A percentile compares a stretch with the other conserved stretches of the same genome.
Evolutionary conservation across 1,284 basidiomycete species (phyloP).

Genomic region (Sanghuangporus baumii): DNA sequence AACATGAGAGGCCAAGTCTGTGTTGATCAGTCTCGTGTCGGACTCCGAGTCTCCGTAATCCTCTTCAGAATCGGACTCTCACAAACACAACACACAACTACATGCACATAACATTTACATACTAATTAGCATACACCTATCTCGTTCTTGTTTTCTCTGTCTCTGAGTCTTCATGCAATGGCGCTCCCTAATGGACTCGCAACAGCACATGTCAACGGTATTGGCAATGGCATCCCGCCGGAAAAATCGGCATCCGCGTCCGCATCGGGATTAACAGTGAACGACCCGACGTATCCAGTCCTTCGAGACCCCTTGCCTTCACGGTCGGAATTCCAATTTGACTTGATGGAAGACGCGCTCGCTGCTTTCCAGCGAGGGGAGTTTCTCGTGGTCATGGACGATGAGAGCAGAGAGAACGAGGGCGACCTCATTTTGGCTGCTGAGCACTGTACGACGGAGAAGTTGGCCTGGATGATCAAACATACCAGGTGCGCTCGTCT

Average conservation of each 20-base stretch:
- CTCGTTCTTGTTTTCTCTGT: background rate
- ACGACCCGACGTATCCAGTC: constrained; percentile 15
- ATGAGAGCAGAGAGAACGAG: constrained; percentile 90
- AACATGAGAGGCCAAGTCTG: background rate
- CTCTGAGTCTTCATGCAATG: background rate
- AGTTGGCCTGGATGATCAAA: constrained; percentile 99
- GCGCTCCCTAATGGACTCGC: background rate
- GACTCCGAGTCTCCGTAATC: background rate
- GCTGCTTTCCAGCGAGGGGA: constrained; percentile 78
- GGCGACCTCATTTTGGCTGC: constrained; percentile 90
- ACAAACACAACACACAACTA: no score
- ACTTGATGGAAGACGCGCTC: constrained; percentile 76
- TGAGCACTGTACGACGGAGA: constrained; percentile 79
- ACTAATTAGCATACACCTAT: background rate
- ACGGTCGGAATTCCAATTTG: constrained; percentile 36
- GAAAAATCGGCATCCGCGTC: background rate
- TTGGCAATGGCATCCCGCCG: background rate
- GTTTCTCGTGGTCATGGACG: constrained; percentile 94
- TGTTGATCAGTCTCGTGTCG: background rate
- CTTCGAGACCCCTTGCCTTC: background rate
- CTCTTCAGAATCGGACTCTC: no score
- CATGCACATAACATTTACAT: background rate
- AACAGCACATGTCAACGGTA: background rate
- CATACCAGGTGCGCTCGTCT: constrained; percentile 72
- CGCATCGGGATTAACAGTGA: background rate